phyloP scores from a whole-genome alignment of 2,329 filamentous ascomycete species.

The Colletotrichum chlorophyti region DNA sequence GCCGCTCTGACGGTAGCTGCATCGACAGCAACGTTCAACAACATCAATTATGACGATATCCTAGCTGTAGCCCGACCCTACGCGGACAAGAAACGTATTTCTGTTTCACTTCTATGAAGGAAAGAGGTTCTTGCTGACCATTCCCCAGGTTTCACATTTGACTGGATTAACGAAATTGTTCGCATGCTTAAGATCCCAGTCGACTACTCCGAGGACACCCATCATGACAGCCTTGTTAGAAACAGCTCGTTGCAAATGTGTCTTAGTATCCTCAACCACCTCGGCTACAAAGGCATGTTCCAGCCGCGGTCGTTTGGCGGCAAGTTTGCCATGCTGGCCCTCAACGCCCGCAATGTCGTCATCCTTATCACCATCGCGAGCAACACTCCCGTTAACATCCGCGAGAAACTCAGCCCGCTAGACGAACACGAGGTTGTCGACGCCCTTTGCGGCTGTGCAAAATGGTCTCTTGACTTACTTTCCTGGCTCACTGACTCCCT shows the following conservation, averaged over 20 bases:
- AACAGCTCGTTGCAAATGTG: conserved; percentile 77
- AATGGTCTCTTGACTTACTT: conserved; percentile 79
- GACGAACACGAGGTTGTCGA: conserved; percentile 77
- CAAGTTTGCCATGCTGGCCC: conserved; percentile 76
- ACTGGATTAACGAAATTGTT: conserved; percentile 72
- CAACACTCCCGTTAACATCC: conserved; percentile 59
- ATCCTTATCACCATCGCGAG: conserved; percentile 70
- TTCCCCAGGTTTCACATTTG: conserved; percentile 62
- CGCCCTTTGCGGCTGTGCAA: conserved; percentile 75
- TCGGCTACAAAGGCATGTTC: conserved; percentile 74
- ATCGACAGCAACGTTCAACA: conserved; percentile 51
- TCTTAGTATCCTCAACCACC: conserved; percentile 78
- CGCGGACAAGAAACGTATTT: conserved; percentile 43
- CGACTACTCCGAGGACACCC: conserved; percentile 81
- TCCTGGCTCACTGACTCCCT: conserved; percentile 67
- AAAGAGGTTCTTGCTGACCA: not conserved
- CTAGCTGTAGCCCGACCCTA: conserved; percentile 69
- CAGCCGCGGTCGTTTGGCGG: conserved; percentile 69
- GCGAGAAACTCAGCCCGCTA: conserved; percentile 63
- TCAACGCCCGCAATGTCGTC: conserved; percentile 77
- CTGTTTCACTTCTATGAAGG: too few relatives aligned
- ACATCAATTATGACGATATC: conserved; percentile 72
- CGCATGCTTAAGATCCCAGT: conserved; percentile 74
- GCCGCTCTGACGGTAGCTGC: conserved; percentile 65
- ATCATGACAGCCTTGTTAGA: conserved; percentile 74